Evolutionary conservation across 306 rosid species (phyloP).

Genomic region (Cercis canadensis): DNA sequence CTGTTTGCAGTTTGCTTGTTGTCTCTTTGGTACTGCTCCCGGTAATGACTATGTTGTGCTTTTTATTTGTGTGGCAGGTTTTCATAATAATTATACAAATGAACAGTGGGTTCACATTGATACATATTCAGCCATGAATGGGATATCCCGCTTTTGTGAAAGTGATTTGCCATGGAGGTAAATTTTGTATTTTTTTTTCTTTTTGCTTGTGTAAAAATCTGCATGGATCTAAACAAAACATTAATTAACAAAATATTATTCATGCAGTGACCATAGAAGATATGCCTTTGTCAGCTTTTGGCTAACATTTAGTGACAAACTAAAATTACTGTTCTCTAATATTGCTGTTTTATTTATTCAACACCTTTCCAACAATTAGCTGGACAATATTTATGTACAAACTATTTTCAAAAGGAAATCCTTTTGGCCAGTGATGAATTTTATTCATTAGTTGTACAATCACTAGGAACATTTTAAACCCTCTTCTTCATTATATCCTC

Average conservation of each 20-base stretch:
- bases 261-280: not conserved
- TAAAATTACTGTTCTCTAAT: constrained; percentile 9
- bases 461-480: not conserved
- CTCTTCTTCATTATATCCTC: not conserved
- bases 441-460: too few species aligned
- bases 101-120: constrained; percentile 88
- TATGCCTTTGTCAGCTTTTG: constrained; percentile 15
- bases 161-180: constrained; percentile 85
- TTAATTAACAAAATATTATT: constrained; percentile 12
- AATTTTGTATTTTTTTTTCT: constrained; percentile 8
- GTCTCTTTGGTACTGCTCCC: not conserved
- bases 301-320: constrained; percentile 9
- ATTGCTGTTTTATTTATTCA: not conserved
- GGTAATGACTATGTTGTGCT: constrained; percentile 3
- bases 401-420: not conserved
- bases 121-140: constrained; percentile 97
- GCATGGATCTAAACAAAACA: constrained; percentile 16
- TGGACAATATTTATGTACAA: constrained; percentile 11
- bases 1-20: not conserved
- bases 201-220: constrained; percentile 20
- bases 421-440: not conserved
- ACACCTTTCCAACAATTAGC: not conserved
- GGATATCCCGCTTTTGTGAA: constrained; percentile 94
- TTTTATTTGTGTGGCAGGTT: constrained; percentile 53
- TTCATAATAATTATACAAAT: constrained; percentile 42